Evolutionary conservation across 148 eudicot species (phyloP).

Genomic region (Vaccinium myrtillus): DNA sequence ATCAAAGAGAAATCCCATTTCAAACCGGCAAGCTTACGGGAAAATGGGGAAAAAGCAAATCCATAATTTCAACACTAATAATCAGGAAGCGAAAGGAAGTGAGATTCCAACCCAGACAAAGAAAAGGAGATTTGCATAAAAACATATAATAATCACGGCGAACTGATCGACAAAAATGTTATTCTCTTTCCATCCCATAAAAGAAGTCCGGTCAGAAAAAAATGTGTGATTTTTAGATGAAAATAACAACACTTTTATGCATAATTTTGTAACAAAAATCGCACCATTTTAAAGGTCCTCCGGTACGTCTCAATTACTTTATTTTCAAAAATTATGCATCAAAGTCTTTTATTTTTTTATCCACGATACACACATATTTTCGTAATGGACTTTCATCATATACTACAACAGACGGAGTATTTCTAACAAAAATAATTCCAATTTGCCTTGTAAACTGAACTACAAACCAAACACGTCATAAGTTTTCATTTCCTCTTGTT

Average conservation of each 20-base stretch:
- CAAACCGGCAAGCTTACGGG: constrained; percentile 23
- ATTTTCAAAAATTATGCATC: background rate
- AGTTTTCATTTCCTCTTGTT: background rate
- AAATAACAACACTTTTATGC: background rate
- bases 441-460: constrained; percentile 19
- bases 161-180: background rate
- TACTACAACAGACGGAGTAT: background rate
- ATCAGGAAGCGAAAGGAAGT: constrained; percentile 3
- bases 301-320: background rate
- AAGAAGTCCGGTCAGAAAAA: background rate
- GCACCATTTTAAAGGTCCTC: background rate
- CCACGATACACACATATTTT: background rate
- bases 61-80: background rate
- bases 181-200: background rate
- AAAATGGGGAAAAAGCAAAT: constrained; percentile 17
- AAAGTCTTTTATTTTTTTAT: background rate
- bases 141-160: background rate
- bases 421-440: constrained; percentile 18
- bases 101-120: constrained; percentile 14
- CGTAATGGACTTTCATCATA: background rate
- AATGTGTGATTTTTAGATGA: background rate
- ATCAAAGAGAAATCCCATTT: constrained; percentile 21
- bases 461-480: constrained; percentile 10
- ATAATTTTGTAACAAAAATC: background rate
- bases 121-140: background rate